Evolutionary conservation across 352 stramenopile genomes (phyloP), one percentile per base, ranked within the genome.

Genomic region (Phytophthora crassamura): DNA sequence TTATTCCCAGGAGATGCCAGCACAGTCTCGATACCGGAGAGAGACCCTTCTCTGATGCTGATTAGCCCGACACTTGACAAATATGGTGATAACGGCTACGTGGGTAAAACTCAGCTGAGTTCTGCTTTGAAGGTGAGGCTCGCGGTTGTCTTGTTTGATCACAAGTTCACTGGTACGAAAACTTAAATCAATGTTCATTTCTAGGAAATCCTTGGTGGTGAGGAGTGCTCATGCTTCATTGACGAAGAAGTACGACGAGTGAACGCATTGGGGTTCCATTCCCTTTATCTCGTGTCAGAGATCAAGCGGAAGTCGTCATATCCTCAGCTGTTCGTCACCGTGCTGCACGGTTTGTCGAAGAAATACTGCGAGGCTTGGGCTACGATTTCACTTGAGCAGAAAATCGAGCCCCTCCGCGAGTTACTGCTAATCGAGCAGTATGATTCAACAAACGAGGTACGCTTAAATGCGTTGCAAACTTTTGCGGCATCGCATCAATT

Each of bases 321-420:
- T 28, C 61, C 74, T 8, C 59, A 83, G 7, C 52, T 85, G 3
- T 93, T 93, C 48, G 77, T 84, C 3, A 74, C 62, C 18, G 69
- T 88, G 14, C 59, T 95, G 2, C 64, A 78, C 36, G 61, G 68
- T 10, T 58, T 95, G 1, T 89, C 83, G 5, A 73, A 73, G 25
- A 82, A 72, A 40, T 93, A 93, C 50, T 93, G 84, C 22, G 81
- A 93, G 35, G 50, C 70, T 15, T 95, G 86, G 86, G 81, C 86
- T 51, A 59, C 64, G 9, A 72, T 73, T 8, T 55, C 91, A 18
- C 55, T 93, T 11, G 32, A 77, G 15, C 63, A 86, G 40, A 89
- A 91, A 48, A 91, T 95, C 50, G 64, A 82, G 10, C 83, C 84
- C 9, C 66, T 95, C 35, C 75, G 77, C 5, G 78, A 86, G 36